A percentile compares a stretch with the other conserved stretches of the same genome.
Evolutionary conservation across 2,329 filamentous ascomycete genomes (phyloP).

Genomic region (Periconia sp.): DNA sequence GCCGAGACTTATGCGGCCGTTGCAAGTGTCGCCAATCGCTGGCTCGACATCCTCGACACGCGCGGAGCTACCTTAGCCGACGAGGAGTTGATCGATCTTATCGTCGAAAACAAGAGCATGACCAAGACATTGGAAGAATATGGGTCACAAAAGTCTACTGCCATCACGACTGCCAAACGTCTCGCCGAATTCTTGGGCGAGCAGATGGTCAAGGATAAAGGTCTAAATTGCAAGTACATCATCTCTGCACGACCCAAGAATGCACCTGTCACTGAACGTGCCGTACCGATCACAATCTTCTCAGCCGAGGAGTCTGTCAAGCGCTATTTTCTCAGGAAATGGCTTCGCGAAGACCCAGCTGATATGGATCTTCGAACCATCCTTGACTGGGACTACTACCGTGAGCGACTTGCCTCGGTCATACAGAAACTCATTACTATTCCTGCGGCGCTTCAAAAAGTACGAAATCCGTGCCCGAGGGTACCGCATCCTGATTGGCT

Average conservation of each 20-base stretch:
- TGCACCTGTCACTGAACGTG: slow-evolving; percentile 91
- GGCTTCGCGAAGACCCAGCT: slow-evolving; percentile 89
- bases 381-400: slow-evolving; percentile 97
- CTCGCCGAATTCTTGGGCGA: slow-evolving; percentile 95
- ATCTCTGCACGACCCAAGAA: slow-evolving; percentile 87
- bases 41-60: slow-evolving; percentile 92
- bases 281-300: slow-evolving; percentile 95
- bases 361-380: slow-evolving; percentile 90
- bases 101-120: slow-evolving; percentile 99
- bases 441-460: slow-evolving; percentile 91
- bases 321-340: slow-evolving; percentile 88
- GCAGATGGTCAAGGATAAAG: slow-evolving; percentile 99
- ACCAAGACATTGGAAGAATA: slow-evolving; percentile 97
- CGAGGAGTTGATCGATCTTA: slow-evolving; percentile 98
- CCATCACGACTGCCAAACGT: slow-evolving; percentile 96
- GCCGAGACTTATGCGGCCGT: slow-evolving; percentile 90
- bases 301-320: slow-evolving; percentile 90
- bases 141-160: slow-evolving; percentile 92
- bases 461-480: slow-evolving; percentile 91
- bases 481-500: slow-evolving; percentile 97
- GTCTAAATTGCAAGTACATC: slow-evolving; percentile 99
- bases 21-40: slow-evolving; percentile 92
- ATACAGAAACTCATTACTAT: slow-evolving; percentile 99
- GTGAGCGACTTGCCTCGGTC: slow-evolving; percentile 92
- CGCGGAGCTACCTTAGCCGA: slow-evolving; percentile 90